Conservation (phyloP, 2,329 filamentous ascomycete genomes). For the Orbilia javanica region DNA sequence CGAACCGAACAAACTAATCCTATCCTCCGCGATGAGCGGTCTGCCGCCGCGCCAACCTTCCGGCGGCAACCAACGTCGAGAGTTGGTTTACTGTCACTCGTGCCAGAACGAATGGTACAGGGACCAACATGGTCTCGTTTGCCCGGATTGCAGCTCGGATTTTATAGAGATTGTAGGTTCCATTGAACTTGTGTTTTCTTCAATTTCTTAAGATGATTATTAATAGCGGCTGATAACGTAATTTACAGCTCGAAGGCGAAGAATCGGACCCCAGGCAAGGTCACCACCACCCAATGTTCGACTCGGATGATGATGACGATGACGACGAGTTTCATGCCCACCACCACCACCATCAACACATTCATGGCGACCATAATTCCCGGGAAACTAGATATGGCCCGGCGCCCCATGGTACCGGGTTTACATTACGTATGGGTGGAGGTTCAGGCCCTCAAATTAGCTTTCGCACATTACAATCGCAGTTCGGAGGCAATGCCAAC, state of each 20-base stretch:
- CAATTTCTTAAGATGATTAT: background rate
- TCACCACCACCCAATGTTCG: background rate
- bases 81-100: constrained; percentile 87
- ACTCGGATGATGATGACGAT: constrained; percentile 36
- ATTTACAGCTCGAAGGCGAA: constrained; percentile 40
- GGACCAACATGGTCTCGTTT: constrained; percentile 76
- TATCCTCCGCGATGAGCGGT: constrained; percentile 41
- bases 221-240: background rate
- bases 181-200: constrained; percentile 4
- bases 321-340: constrained; percentile 18
- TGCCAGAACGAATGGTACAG: constrained; percentile 86
- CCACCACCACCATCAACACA: constrained; percentile 28
- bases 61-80: constrained; percentile 66
- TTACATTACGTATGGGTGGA: constrained; percentile 54
- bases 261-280: constrained; percentile 33
- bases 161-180: constrained; percentile 85
- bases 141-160: constrained; percentile 81
- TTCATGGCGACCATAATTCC: background rate
- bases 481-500: constrained; percentile 6
- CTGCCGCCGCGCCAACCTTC: constrained; percentile 31
- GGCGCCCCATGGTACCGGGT: constrained; percentile 25
- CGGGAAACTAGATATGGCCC: background rate
- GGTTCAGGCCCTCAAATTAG: constrained; percentile 47
- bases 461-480: constrained; percentile 42
- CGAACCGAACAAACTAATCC: constrained; percentile 3